Base-by-base conservation (phyloP, 371 early-diverging fungal species). In the Parasitella parasitica region DNA sequence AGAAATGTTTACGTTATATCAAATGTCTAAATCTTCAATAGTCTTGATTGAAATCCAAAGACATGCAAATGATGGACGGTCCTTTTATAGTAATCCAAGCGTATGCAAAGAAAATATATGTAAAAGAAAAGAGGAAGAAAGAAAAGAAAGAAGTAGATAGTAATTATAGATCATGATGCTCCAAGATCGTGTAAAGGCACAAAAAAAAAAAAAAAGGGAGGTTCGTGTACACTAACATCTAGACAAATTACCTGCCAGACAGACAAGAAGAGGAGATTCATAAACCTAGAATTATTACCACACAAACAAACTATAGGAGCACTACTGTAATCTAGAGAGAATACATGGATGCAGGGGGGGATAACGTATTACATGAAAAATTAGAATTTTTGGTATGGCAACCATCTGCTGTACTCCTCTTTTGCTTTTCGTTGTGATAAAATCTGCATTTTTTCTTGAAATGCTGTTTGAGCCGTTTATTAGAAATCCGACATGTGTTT, bases 31-130 rank as follows among this genome's bases (percentile, higher is more conserved):
- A n/a, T 54, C 28, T 56, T 39, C 8, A 28, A 56, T 39, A 57
- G 46, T 57, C 46, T 57, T 34, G 57, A 43, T 57, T 57, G 41
- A 46, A 57, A 57, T 46, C 41, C 28, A 49, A 15, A 26, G 27
- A 27, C n/a, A 26, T 49, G 7, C 38, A 38, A 16, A 38, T 38
- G 11, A 38, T 38, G 38, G 11, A 16, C 9, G 16, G 16, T 20
- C 43, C 43, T 43, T 43, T 43, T 20, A 22, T 43, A 22, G 22
- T 43, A 43, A 43, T n/a, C n/a, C n/a, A n/a, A n/a, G n/a, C n/a
- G 3, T 6, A 32, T 32, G 32, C 6, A 11, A 0, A 27, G 28
- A 49, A 13, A 11, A n/a, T 4, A 48, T 5, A 48, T 13, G 48
- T 26, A 16, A 49, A 49, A 49, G 20, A 43, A 1, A 43, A 49